Evolutionary conservation across 2,329 filamentous ascomycete genomes (phyloP), one percentile per base, ranked within the genome.

Genomic region (Aspergillus unguis): DNA sequence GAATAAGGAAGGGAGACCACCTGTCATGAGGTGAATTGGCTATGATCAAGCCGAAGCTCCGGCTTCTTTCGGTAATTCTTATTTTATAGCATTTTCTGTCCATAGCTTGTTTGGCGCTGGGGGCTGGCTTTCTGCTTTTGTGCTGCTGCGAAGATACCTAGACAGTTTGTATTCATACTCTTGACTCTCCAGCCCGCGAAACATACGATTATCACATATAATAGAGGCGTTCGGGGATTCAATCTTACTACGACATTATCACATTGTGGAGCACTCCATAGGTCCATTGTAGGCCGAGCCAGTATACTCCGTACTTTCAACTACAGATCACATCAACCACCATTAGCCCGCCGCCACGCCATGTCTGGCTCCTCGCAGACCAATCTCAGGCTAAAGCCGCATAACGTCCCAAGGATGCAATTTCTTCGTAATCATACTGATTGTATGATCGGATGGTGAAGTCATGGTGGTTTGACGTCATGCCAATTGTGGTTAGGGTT

Each of bases 1-100:
- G 90, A 97, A 97, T 70, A 96, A 94, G 75, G 92, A 96, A 72
- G 86, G 85, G 4, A 81, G 94, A 56, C 92, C 92, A 57, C 94
- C 94, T 2, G 85, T 95, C 48, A 96, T 96, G 92, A 82, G 91
- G 75, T 97, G 79, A 82, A 53, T 7, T 17, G 29, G 5, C 23
- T 36, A 11, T 17, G 28, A 17, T 17, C 17, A 17, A 17, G 17
- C 17, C 17, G 17, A 17, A 17, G 17, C 17, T 17, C 17, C 17
- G 17, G 17, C 17, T 17, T 17, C 27, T 27, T 8, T 11, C 33
- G 26, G 27, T 33, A 33, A 36, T 43, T 36, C 31, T 35, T 11
- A 26, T 35, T 27, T 47, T 11, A 31, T 44, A 36, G 33, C n/a
- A 46, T 35, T 23, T 23, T 41, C 9, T 48, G 27, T 48, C 6